Base-by-base conservation (phyloP, 495 filamentous ascomycete genomes). In the Xanthoparmelia taractica region DNA sequence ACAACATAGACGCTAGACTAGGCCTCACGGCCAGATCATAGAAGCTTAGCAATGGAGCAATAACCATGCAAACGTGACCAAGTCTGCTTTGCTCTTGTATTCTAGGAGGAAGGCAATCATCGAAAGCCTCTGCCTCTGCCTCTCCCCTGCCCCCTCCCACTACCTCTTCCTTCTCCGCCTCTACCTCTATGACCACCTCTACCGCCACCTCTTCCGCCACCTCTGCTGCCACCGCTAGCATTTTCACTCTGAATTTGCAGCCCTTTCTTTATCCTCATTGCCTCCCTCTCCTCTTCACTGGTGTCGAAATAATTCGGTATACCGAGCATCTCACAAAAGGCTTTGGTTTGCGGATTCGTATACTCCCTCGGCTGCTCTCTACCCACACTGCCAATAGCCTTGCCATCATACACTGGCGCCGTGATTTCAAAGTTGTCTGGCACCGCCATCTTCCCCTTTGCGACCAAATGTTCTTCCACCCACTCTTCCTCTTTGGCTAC, bases 221-320 rank as follows among this genome's bases (percentile, higher is more conserved):
- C 58, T 13, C 71, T 63, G 17, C 75, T 66, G 5, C 72, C 63
- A 47, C 71, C 64, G 48, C 64, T 66, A 27, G 69, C 60, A 17
- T 72, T 63, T 1, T 74, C 72, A 45, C 67, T 73, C 37, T 74
- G 71, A 20, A 69, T 66, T 45, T 62, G 63, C 54, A 69, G 62
- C 29, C 75, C 76, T 13, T 78, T 80, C 59, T 58, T 67, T 57
- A 47, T 71, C 73, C 77, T 76, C 65, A 86, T 80, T 63, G 74
- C 77, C 37, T 74, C 71, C 60, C 82, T 81, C 68, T 92, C 89
- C 66, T 88, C 87, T 11, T 89, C 85, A 4, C 71, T 85, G 0
- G 86, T 77, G 65, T 84, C 76, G 76, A 96, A 96, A 47, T 83
- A 79, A 73, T 97, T 92, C 36, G 80, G 76, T 43, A 97, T 89